phyloP scores from a whole-genome alignment of 352 stramenopile genomes.

The Phytopythium kandeliae region DNA sequence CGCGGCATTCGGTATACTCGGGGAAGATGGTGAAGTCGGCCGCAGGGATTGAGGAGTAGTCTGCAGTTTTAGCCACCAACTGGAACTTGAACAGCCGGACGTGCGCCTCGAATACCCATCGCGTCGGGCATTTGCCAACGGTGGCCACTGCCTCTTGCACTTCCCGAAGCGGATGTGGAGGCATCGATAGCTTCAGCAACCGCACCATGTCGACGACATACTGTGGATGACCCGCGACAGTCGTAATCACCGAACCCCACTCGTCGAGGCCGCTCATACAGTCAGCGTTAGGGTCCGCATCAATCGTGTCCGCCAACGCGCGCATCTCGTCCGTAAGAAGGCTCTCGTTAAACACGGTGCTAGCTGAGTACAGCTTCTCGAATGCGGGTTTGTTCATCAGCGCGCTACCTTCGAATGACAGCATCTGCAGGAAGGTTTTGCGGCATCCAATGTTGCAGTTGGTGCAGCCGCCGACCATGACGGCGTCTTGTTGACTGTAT shows the following conservation, averaged over 20 bases:
- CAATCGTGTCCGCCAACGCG: conserved; percentile 9
- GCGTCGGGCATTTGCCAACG: conserved; percentile 12
- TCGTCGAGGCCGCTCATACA: conserved; percentile 16
- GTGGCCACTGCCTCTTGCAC: conserved; percentile 11
- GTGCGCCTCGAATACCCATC: conserved; percentile 15
- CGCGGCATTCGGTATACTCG: conserved; percentile 21
- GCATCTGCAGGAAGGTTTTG: conserved; percentile 14
- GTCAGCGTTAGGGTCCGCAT: background rate
- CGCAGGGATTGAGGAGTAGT: conserved; percentile 22
- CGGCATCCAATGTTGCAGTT: conserved; percentile 7
- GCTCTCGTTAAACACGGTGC: conserved; percentile 12
- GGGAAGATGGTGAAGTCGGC: conserved; percentile 23
- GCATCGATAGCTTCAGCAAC: conserved; percentile 8
- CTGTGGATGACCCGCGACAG: conserved; percentile 9
- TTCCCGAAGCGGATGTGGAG: conserved; percentile 7
- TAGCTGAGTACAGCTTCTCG: conserved; percentile 10
- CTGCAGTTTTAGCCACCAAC: conserved; percentile 15
- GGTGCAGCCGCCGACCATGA: conserved; percentile 11
- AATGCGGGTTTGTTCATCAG: conserved; percentile 12
- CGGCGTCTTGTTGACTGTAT: conserved; percentile 9
- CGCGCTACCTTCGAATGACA: conserved; percentile 6
- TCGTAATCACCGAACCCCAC: conserved; percentile 11
- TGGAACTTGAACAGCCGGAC: conserved; percentile 22
- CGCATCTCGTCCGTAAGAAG: conserved; percentile 13
- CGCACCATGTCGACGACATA: conserved; percentile 6